Evolutionary conservation across 495 filamentous ascomycete species (phyloP).

Genomic region (Podospora conica): DNA sequence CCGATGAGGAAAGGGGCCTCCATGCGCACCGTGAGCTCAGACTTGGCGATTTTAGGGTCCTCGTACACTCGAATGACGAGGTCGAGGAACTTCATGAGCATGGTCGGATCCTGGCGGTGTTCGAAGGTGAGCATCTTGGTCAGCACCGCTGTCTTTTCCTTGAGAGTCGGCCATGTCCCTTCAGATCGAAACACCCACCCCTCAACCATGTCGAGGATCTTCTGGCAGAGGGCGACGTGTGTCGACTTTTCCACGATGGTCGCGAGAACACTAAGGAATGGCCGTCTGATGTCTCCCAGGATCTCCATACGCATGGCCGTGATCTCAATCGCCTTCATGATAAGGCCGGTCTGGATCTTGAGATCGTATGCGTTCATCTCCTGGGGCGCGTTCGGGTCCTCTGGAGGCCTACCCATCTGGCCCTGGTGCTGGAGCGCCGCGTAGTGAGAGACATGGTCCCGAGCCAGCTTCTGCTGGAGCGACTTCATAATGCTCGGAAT

Average conservation of each 20-base stretch:
- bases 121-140: conserved; percentile 98
- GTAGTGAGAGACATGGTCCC: conserved; percentile 83
- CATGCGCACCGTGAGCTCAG: conserved; percentile 90
- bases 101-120: conserved; percentile 66
- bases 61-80: conserved; percentile 97
- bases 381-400: conserved; percentile 46
- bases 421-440: conserved; percentile 46
- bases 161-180: conserved; percentile 89
- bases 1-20: conserved; percentile 98
- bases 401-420: conserved; percentile 29
- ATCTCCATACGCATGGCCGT: conserved; percentile 86
- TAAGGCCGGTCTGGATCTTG: conserved; percentile 78
- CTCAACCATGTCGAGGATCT: conserved; percentile 92
- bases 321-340: conserved; percentile 89
- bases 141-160: conserved; percentile 95
- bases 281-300: conserved; percentile 84
- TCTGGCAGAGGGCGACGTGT: conserved; percentile 76
- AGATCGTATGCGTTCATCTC: conserved; percentile 68
- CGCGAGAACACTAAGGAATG: conserved; percentile 90
- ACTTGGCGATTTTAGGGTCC: conserved; percentile 87
- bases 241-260: conserved; percentile 90
- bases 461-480: conserved; percentile 82
- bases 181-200: conserved; percentile 90
- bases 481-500: conserved; percentile 87
- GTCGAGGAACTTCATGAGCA: conserved; percentile 87